A percentile compares a stretch with the other conserved stretches of the same genome.
Evolutionary conservation across 148 eudicot species (phyloP).

Genomic region (Fagopyrum homotropicum): DNA sequence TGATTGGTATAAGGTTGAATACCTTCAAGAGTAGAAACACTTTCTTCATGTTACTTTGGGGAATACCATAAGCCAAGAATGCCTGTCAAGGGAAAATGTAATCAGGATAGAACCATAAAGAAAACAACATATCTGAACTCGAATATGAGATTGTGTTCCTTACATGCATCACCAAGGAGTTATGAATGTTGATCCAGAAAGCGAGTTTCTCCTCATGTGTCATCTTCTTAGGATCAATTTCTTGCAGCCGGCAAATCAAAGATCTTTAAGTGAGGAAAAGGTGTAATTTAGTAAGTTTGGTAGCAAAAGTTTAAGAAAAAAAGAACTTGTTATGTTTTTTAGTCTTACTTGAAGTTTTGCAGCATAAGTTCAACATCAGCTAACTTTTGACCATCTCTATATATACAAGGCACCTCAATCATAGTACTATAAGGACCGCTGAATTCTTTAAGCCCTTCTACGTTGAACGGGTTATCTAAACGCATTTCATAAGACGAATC

Average conservation of each 20-base stretch:
- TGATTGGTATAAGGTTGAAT: background rate
- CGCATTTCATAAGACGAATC: conserved; percentile 57
- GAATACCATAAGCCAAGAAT: conserved; percentile 65
- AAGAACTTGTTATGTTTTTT: background rate
- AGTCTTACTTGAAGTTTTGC: conserved; percentile 50
- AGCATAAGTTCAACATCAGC: conserved; percentile 47
- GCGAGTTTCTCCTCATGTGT: conserved; percentile 85
- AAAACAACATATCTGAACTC: background rate
- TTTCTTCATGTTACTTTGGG: conserved; percentile 55
- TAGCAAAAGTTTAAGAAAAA: background rate
- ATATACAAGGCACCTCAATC: conserved; percentile 49
- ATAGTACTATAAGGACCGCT: conserved; percentile 44
- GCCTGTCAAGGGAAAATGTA: conserved; percentile 35
- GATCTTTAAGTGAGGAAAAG: conserved; percentile 37
- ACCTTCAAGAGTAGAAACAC: conserved; percentile 70
- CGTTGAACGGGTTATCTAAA: conserved; percentile 31
- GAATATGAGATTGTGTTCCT: conserved; percentile 12
- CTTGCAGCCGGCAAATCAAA: conserved; percentile 52
- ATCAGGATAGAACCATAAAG: background rate
- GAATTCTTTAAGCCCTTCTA: conserved; percentile 37
- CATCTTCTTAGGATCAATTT: conserved; percentile 58
- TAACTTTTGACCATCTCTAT: conserved; percentile 36
- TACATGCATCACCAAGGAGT: conserved; percentile 95
- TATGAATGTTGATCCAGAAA: conserved; percentile 94
- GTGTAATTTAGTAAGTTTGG: background rate